A percentile compares a stretch with the other conserved stretches of the same genome.
Evolutionary conservation across 371 early-diverging fungal species (phyloP).

Genomic region (Haplosporangium sp.): DNA sequence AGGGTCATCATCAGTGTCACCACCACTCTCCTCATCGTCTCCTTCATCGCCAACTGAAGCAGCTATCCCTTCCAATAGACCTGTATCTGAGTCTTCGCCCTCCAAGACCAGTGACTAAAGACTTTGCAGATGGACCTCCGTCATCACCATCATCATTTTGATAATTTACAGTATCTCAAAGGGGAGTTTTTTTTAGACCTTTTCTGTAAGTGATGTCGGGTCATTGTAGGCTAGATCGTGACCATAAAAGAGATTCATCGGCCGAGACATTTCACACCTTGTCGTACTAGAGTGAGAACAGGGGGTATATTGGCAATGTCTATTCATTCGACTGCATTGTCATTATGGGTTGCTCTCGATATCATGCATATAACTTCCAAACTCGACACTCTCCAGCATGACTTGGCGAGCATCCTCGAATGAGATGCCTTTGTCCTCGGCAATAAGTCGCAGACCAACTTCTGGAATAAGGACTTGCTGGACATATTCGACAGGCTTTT

Average conservation of each 20-base stretch:
- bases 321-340: no score
- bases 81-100: neutral
- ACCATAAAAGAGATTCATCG: no score
- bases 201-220: no score
- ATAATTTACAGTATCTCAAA: neutral
- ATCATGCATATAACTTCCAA: constrained; percentile 61
- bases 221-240: no score
- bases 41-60: constrained; percentile 15
- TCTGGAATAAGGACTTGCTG: constrained; percentile 75
- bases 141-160: neutral
- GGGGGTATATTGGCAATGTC: no score
- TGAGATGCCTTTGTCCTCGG: constrained; percentile 54
- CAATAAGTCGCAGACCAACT: constrained; percentile 64
- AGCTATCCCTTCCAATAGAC: neutral
- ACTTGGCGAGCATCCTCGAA: constrained; percentile 57
- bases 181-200: neutral
- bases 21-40: constrained; percentile 28
- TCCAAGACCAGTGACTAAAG: no score
- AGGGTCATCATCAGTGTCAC: constrained; percentile 27
- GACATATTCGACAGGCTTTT: constrained; percentile 66
- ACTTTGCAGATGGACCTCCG: no score
- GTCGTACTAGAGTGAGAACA: no score
- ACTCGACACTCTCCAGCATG: constrained; percentile 65
- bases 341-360: constrained; percentile 7
- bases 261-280: no score